Evolutionary conservation across 1,139 yeast species (phyloP).

Genomic region (Magnusiomyces tetraspermus): DNA sequence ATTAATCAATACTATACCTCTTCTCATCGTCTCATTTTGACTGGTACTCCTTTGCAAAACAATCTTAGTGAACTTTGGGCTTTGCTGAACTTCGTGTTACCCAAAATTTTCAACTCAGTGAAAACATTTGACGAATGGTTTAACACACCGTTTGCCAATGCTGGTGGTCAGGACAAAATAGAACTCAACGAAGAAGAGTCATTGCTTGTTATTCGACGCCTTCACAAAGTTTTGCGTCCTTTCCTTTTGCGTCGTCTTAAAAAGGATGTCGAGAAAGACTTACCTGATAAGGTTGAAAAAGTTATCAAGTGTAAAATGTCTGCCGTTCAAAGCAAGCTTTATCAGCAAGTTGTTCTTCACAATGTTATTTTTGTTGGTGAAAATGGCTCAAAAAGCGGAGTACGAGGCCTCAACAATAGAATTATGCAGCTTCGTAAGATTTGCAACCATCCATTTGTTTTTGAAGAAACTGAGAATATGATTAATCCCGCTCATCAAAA

Average conservation of each 20-base stretch:
- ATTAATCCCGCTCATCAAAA: slow-evolving; percentile 43
- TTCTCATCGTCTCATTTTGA: slow-evolving; percentile 76
- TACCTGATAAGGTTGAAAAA: slow-evolving; percentile 91
- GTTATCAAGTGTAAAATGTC: slow-evolving; percentile 94
- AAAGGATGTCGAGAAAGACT: slow-evolving; percentile 93
- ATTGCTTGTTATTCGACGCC: slow-evolving; percentile 81
- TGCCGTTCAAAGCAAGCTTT: slow-evolving; percentile 69
- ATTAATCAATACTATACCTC: slow-evolving; percentile 75
- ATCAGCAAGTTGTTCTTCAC: slow-evolving; percentile 83
- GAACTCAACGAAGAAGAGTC: slow-evolving; percentile 96
- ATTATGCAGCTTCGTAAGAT: slow-evolving; percentile 94
- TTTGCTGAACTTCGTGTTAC: slow-evolving; percentile 82
- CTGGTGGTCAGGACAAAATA: slow-evolving; percentile 89
- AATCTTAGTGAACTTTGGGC: slow-evolving; percentile 98
- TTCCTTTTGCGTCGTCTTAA: slow-evolving; percentile 88
- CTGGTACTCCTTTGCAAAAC: slow-evolving; percentile 97
- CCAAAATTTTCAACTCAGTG: slow-evolving; percentile 95
- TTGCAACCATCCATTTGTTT: slow-evolving; percentile 95
- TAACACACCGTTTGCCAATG: slow-evolving; percentile 94
- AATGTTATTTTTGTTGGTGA: slow-evolving; percentile 72
- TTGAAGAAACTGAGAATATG: slow-evolving; percentile 74
- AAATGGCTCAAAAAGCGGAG: slow-evolving; percentile 54
- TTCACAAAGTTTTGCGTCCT: slow-evolving; percentile 92
- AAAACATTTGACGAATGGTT: slow-evolving; percentile 98
- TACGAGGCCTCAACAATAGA: slow-evolving; percentile 86